Conservation (phyloP, 148 eudicot genomes). For the Rhododendron henanense region DNA sequence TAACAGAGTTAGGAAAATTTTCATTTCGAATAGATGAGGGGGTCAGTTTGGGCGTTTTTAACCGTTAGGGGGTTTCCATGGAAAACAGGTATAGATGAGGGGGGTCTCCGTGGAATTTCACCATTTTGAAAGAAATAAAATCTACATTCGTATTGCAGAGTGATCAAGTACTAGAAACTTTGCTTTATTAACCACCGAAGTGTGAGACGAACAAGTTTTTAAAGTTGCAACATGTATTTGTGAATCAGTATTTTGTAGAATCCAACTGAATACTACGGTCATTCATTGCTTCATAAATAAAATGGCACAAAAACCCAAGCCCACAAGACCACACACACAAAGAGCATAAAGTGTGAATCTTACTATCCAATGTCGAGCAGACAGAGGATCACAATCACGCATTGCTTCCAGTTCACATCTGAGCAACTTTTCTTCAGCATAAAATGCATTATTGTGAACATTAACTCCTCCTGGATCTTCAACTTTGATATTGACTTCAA, state of each 20-base stretch:
- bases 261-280: background rate
- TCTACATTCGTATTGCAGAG: background rate
- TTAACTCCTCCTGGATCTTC: conserved; percentile 91
- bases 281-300: background rate
- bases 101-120: background rate
- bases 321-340: background rate
- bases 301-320: background rate
- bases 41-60: background rate
- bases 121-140: background rate
- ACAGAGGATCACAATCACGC: conserved; percentile 88
- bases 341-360: conserved; percentile 20
- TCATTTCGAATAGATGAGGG: background rate
- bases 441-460: conserved; percentile 92
- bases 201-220: background rate
- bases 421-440: conserved; percentile 83
- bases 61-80: background rate
- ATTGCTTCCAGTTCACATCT: conserved; percentile 76
- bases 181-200: background rate
- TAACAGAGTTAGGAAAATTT: background rate
- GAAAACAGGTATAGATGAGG: background rate
- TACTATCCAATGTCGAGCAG: conserved; percentile 99
- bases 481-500: conserved; percentile 88
- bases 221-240: background rate
- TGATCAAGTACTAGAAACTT: background rate
- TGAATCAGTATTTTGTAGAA: background rate